phyloP scores from a whole-genome alignment of 176 grass and related monocot genomes.

The Luzula sylvatica region DNA sequence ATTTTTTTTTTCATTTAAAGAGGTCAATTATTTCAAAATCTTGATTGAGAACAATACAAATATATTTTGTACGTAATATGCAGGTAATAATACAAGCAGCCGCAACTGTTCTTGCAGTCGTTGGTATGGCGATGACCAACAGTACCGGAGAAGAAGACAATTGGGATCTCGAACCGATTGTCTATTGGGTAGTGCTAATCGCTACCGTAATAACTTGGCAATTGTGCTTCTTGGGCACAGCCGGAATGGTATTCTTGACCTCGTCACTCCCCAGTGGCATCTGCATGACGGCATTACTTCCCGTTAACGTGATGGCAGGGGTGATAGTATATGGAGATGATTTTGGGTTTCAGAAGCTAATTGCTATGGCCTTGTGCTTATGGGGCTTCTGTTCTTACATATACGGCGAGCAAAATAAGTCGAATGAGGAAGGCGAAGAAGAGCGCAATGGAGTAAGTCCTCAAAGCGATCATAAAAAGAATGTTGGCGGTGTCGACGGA shows the following conservation, averaged over 20 bases:
- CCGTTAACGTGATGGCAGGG: conserved; percentile 76
- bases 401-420: conserved; percentile 60
- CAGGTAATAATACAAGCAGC: conserved; percentile 65
- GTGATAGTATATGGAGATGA: conserved; percentile 49
- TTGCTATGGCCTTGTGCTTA: conserved; percentile 63
- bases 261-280: conserved; percentile 87
- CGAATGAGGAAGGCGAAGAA: background rate
- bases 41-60: no score
- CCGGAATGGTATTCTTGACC: conserved; percentile 78
- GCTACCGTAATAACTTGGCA: conserved; percentile 67
- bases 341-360: conserved; percentile 58
- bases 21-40: no score
- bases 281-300: conserved; percentile 83
- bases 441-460: conserved; percentile 19
- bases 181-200: conserved; percentile 49
- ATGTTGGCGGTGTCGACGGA: conserved; percentile 1
- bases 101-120: conserved; percentile 58
- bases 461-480: background rate
- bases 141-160: conserved; percentile 27
- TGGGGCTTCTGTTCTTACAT: conserved; percentile 90
- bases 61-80: conserved; percentile 1
- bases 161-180: conserved; percentile 42
- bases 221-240: conserved; percentile 89
- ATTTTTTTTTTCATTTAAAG: no score
- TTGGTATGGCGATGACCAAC: conserved; percentile 26